Evolutionary conservation across 495 filamentous ascomycete genomes (phyloP).

Genomic region (Podospora comata): DNA sequence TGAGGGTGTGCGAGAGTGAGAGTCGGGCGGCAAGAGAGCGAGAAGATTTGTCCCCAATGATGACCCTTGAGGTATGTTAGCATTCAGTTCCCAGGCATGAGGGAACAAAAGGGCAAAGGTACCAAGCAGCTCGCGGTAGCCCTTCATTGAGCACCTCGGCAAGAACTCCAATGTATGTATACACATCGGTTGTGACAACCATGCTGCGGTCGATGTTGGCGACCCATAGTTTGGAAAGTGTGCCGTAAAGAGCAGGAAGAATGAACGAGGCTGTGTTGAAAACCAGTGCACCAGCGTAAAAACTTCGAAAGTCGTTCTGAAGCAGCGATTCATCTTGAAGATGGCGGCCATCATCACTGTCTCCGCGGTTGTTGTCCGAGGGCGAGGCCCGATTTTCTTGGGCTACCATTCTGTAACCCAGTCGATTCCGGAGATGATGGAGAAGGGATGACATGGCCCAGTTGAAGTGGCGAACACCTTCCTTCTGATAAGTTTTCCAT

Average conservation of each 20-base stretch:
- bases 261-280: slow-evolving; percentile 65
- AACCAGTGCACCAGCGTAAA: slow-evolving; percentile 56
- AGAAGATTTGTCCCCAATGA: slow-evolving; percentile 64
- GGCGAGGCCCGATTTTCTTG: neutral
- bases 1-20: slow-evolving; percentile 60
- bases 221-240: slow-evolving; percentile 72
- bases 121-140: slow-evolving; percentile 64
- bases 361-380: neutral
- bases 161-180: slow-evolving; percentile 59
- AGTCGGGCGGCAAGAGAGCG: slow-evolving; percentile 53
- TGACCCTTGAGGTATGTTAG: slow-evolving; percentile 26
- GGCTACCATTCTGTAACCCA: neutral
- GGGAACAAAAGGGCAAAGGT: neutral
- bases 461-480: neutral
- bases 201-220: slow-evolving; percentile 62
- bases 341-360: neutral
- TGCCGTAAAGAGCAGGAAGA: slow-evolving; percentile 66
- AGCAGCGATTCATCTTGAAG: neutral
- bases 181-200: slow-evolving; percentile 65
- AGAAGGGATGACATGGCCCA: neutral
- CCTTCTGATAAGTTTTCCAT: neutral
- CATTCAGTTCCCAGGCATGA: too few species aligned
- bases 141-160: slow-evolving; percentile 72
- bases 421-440: neutral
- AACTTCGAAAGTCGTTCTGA: neutral